A percentile compares a stretch with the other conserved stretches of the same genome.
Evolutionary conservation across 805 yeast species (phyloP).

Genomic region (baker's yeast (Saccharomyces cerevisiae)): DNA sequence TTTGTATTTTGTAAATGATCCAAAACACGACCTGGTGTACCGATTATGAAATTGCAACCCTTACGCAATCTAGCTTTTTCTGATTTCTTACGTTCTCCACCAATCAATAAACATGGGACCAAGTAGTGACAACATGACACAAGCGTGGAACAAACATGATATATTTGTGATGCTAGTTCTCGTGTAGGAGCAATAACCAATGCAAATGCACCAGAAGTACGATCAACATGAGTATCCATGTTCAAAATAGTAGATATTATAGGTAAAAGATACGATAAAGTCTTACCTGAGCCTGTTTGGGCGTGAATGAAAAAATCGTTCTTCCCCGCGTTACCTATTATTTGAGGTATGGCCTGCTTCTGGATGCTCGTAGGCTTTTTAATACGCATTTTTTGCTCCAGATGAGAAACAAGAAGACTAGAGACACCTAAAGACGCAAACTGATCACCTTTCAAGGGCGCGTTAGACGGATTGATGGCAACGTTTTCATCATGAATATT

Average conservation of each 20-base stretch:
- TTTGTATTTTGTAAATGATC: slow-evolving; percentile 91
- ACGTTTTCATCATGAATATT: slow-evolving; percentile 33
- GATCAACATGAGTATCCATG: slow-evolving; percentile 36
- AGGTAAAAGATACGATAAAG: slow-evolving; percentile 80
- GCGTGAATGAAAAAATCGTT: slow-evolving; percentile 85
- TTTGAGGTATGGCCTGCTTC: slow-evolving; percentile 63
- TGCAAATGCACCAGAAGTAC: slow-evolving; percentile 83
- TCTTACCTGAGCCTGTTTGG: slow-evolving; percentile 97
- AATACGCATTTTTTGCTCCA: slow-evolving; percentile 48
- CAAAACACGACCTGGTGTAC: slow-evolving; percentile 92
- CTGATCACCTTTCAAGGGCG: slow-evolving; percentile 60
- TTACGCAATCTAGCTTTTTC: slow-evolving; percentile 93
- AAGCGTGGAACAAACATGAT: slow-evolving; percentile 66
- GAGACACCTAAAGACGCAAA: slow-evolving; percentile 68
- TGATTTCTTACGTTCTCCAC: slow-evolving; percentile 95
- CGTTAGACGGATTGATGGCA: slow-evolving; percentile 61
- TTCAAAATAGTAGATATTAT: slow-evolving; percentile 64
- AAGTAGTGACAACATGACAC: slow-evolving; percentile 73
- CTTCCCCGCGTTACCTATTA: slow-evolving; percentile 34
- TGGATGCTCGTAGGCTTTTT: slow-evolving; percentile 81
- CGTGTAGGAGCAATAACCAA: slow-evolving; percentile 87
- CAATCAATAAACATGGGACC: slow-evolving; percentile 93
- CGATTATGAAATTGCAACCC: slow-evolving; percentile 92
- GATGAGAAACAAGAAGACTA: slow-evolving; percentile 42
- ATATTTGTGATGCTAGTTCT: slow-evolving; percentile 87